Evolutionary conservation across 352 stramenopile species (phyloP).

Genomic region (Pythium folliculosum): DNA sequence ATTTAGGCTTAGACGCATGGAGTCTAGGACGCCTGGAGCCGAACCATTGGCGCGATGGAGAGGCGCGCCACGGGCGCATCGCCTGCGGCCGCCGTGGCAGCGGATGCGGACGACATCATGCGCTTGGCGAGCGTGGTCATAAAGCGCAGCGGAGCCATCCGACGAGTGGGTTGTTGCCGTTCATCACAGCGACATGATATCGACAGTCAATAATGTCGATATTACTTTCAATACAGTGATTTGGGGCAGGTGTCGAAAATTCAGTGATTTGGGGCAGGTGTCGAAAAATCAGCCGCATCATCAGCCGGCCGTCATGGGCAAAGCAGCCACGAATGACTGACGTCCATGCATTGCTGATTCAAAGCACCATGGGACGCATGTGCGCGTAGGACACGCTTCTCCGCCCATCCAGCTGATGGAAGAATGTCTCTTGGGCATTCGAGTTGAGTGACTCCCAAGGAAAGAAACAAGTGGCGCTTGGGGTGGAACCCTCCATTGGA

Average conservation of each 20-base stretch:
- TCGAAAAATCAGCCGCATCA: too few species aligned
- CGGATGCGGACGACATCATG: constrained; percentile 18
- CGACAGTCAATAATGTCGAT: constrained; percentile 20
- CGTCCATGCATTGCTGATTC: not conserved
- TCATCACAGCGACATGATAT: constrained; percentile 8
- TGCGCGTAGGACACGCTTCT: not conserved
- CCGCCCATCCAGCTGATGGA: constrained; percentile 11
- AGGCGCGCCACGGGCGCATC: constrained; percentile 45
- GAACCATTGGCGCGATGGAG: constrained; percentile 73
- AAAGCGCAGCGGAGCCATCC: constrained; percentile 24
- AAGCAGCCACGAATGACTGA: not conserved
- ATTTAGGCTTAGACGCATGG: not conserved
- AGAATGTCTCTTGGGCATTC: not conserved
- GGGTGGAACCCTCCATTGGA: too few species aligned
- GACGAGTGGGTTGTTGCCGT: constrained; percentile 19
- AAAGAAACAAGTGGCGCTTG: too few species aligned
- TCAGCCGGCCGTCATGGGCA: too few species aligned
- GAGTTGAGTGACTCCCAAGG: too few species aligned
- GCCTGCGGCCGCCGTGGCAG: not conserved
- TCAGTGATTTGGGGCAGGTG: too few species aligned
- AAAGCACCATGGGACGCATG: not conserved
- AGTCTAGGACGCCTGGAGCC: not conserved
- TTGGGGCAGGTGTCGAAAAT: too few species aligned
- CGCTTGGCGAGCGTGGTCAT: constrained; percentile 14
- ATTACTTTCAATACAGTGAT: constrained; percentile 13